phyloP scores from a whole-genome alignment of 2,329 filamentous ascomycete genomes.

The Pestalotiopsis fici region DNA sequence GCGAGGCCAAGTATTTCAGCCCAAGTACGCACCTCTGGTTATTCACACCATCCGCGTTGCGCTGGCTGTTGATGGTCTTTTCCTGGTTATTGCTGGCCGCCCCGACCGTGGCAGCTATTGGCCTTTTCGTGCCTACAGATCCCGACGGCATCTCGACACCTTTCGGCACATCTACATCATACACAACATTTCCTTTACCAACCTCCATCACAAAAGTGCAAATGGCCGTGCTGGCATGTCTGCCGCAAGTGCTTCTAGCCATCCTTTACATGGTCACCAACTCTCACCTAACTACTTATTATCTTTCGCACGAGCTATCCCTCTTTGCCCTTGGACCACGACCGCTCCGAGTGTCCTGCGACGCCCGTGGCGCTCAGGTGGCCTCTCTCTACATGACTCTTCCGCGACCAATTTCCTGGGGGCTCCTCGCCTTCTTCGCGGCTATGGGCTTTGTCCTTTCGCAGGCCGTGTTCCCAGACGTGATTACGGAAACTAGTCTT shows the following conservation, averaged over 20 bases:
- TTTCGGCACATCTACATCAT: conserved; percentile 38
- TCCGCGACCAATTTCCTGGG: conserved; percentile 45
- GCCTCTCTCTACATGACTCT: conserved; percentile 52
- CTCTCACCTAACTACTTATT: conserved; percentile 47
- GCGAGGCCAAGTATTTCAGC: conserved; percentile 44
- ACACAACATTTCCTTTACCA: conserved; percentile 32
- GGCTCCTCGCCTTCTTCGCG: conserved; percentile 43
- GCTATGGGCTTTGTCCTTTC: conserved; percentile 47
- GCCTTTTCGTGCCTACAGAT: conserved; percentile 30
- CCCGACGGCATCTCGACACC: conserved; percentile 31
- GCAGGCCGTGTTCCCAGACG: conserved; percentile 40
- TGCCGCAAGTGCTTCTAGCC: conserved; percentile 51
- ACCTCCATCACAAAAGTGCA: conserved; percentile 23
- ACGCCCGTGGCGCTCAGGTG: conserved; percentile 44
- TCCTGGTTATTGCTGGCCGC: conserved; percentile 39
- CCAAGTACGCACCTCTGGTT: conserved; percentile 45
- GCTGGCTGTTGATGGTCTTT: conserved; percentile 42
- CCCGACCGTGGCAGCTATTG: conserved; percentile 41
- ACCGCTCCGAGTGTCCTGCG: conserved; percentile 45
- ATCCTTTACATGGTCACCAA: conserved; percentile 49
- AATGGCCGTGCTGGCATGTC: conserved; percentile 37
- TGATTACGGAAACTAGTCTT: conserved; percentile 16
- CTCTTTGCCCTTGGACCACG: conserved; percentile 38
- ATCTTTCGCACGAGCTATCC: conserved; percentile 50
- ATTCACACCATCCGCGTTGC: conserved; percentile 38